Evolutionary conservation across 106 monocot genomes (phyloP).

Genomic region (Agapanthus africanus): DNA sequence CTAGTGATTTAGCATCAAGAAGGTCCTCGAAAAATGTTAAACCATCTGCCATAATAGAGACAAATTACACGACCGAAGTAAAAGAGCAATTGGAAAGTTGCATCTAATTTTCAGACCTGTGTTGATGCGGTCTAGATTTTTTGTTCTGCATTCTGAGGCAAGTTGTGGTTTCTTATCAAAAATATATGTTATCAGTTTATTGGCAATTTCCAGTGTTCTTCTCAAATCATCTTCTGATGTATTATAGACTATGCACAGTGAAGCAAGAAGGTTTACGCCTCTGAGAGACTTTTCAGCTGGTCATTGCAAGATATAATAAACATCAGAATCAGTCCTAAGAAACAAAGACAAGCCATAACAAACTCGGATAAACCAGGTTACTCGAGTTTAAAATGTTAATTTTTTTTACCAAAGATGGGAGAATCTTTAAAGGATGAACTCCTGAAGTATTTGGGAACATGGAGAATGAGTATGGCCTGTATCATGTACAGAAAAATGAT

Average conservation of each 20-base stretch:
- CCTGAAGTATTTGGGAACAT: slow-evolving; percentile 57
- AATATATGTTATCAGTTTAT: slow-evolving; percentile 48
- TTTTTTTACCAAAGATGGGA: slow-evolving; percentile 53
- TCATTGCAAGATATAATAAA: slow-evolving; percentile 1
- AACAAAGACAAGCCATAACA: neutral
- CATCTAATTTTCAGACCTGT: slow-evolving; percentile 52
- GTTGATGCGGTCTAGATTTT: slow-evolving; percentile 50
- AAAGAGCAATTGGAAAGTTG: neutral
- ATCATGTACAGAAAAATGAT: slow-evolving; percentile 2
- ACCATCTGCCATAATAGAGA: slow-evolving; percentile 57
- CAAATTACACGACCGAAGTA: no score
- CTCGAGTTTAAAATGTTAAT: no score
- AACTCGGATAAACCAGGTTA: neutral
- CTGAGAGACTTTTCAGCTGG: slow-evolving; percentile 70
- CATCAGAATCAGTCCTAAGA: neutral
- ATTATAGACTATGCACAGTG: slow-evolving; percentile 61
- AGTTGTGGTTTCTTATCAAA: slow-evolving; percentile 49
- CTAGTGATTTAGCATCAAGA: slow-evolving; percentile 52
- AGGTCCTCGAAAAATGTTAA: slow-evolving; percentile 73
- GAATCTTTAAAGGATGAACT: slow-evolving; percentile 48
- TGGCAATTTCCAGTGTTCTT: slow-evolving; percentile 41
- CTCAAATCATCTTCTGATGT: slow-evolving; percentile 75
- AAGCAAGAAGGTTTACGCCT: slow-evolving; percentile 70
- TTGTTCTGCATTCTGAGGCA: slow-evolving; percentile 66
- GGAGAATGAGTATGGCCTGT: slow-evolving; percentile 81